Evolutionary conservation across 2,329 filamentous ascomycete genomes (phyloP).

Genomic region (Pseudogymnoascus sp.): DNA sequence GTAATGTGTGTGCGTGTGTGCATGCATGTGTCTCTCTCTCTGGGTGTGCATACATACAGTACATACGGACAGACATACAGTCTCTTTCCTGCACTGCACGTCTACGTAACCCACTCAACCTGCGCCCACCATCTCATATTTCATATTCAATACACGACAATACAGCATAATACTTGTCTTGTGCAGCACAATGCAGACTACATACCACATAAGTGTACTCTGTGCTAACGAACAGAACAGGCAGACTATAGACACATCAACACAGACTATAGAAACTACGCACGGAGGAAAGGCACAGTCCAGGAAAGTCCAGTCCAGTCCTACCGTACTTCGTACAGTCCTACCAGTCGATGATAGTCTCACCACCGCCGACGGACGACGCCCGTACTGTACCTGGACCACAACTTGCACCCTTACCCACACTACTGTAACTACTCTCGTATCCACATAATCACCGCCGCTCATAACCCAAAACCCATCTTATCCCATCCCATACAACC

Average conservation of each 20-base stretch:
- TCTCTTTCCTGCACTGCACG: background rate
- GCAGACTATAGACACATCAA: too few species aligned
- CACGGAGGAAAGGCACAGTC: constrained; percentile 5
- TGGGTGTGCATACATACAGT: background rate
- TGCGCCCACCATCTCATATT: background rate
- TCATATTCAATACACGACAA: background rate
- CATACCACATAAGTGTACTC: background rate
- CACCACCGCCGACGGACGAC: too few species aligned
- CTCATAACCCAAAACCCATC: background rate
- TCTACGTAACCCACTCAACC: background rate
- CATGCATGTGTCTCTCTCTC: background rate
- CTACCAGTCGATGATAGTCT: too few species aligned
- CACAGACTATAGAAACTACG: background rate
- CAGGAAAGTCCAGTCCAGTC: background rate
- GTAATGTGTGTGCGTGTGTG: background rate
- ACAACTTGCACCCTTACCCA: background rate
- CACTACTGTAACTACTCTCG: background rate
- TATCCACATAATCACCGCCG: background rate
- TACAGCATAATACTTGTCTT: background rate
- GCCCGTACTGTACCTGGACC: too few species aligned
- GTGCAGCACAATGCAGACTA: background rate
- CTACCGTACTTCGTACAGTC: background rate
- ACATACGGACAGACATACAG: background rate
- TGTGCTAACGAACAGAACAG: too few species aligned
- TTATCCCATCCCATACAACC: background rate